Conservation (phyloP, 106 monocot species). For the Acorus calamus region DNA sequence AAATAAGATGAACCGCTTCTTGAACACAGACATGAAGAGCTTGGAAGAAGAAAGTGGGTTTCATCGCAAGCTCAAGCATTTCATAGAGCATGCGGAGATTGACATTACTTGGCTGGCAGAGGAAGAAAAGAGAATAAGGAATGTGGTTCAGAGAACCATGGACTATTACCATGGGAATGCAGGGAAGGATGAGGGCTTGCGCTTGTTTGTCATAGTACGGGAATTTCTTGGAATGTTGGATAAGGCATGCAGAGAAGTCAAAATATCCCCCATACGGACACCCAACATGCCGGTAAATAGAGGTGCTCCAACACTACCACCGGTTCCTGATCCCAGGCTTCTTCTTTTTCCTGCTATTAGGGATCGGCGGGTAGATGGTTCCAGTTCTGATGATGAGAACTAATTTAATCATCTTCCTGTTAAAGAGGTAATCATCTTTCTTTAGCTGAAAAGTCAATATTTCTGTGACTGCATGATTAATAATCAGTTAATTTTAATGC, state of each 20-base stretch:
- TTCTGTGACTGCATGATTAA: not conserved
- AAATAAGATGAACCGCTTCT: slow-evolving; percentile 24
- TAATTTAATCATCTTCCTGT: not conserved
- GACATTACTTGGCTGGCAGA: slow-evolving; percentile 23
- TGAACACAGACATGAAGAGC: slow-evolving; percentile 36
- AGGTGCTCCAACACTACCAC: slow-evolving; percentile 3
- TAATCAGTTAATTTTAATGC: no score
- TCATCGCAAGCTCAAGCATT: slow-evolving; percentile 24
- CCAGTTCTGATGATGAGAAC: slow-evolving; percentile 35
- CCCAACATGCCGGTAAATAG: slow-evolving; percentile 9
- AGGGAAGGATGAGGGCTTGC: slow-evolving; percentile 48
- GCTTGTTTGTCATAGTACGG: slow-evolving; percentile 41
- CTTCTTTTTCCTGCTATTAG: slow-evolving; percentile 41
- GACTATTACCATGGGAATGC: slow-evolving; percentile 67
- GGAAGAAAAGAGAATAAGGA: slow-evolving; percentile 32
- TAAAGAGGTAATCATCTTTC: slow-evolving; percentile 4
- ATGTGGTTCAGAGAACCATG: slow-evolving; percentile 36
- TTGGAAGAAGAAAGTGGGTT: slow-evolving; percentile 42
- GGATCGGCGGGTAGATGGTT: slow-evolving; percentile 23
- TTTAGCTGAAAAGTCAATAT: not conserved
- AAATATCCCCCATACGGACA: slow-evolving; percentile 8
- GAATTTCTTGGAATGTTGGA: slow-evolving; percentile 50
- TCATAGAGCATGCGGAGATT: slow-evolving; percentile 38
- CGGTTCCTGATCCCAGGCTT: slow-evolving; percentile 6
- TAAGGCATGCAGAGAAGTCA: slow-evolving; percentile 44